A percentile compares a stretch with the other conserved stretches of the same genome.
Conservation (phyloP, 2,329 filamentous ascomycete species). For the Ascochyta lentis region DNA sequence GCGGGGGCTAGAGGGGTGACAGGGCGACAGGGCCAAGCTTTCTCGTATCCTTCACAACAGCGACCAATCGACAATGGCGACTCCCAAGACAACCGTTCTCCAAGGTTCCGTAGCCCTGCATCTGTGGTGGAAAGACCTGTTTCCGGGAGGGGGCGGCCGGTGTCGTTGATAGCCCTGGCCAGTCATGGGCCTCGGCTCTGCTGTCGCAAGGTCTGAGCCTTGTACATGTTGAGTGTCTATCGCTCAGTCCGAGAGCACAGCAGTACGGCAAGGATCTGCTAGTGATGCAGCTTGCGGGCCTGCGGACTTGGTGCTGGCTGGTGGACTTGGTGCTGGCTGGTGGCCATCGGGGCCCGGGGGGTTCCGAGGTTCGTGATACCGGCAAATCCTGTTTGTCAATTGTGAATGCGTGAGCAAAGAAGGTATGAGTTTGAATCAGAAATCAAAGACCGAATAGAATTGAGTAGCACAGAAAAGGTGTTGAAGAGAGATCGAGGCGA, state of each 20-base stretch:
- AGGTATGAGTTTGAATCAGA: background rate
- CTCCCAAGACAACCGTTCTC: background rate
- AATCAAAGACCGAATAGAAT: background rate
- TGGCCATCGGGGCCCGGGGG: background rate
- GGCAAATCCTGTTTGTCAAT: background rate
- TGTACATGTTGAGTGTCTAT: background rate
- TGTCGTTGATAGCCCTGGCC: background rate
- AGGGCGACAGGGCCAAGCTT: slow-evolving; percentile 12
- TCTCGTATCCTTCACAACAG: slow-evolving; percentile 8
- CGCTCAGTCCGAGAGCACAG: background rate
- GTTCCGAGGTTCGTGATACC: background rate
- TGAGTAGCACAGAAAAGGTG: background rate
- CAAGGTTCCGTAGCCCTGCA: background rate
- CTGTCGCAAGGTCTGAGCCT: background rate
- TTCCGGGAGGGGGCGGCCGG: slow-evolving; percentile 2
- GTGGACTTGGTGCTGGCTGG: background rate
- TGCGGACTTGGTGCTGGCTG: background rate
- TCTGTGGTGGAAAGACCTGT: background rate
- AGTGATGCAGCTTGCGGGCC: background rate
- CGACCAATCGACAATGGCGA: slow-evolving; percentile 9
- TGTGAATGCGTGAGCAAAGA: background rate
- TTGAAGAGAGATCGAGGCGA: too few relatives aligned
- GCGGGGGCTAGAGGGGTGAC: slow-evolving; percentile 15
- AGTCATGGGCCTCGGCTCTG: slow-evolving; percentile 7
- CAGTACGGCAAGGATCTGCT: background rate